phyloP scores from a whole-genome alignment of 2,329 filamentous ascomycete species.

The Aspergillus sp. region DNA sequence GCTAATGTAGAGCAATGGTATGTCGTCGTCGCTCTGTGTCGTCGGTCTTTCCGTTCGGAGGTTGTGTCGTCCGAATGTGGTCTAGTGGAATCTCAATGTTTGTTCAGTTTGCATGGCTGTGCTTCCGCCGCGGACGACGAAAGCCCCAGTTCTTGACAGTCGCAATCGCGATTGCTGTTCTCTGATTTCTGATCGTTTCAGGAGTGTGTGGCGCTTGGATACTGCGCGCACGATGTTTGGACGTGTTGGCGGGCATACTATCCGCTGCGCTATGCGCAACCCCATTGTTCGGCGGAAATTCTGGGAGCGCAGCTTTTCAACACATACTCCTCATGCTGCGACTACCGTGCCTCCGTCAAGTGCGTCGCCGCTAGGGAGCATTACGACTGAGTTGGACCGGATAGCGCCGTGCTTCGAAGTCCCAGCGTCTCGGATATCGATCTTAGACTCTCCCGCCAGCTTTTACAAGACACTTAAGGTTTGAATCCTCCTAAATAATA shows the following conservation, averaged over 20 bases:
- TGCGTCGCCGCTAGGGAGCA: constrained; percentile 58
- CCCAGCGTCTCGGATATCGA: constrained; percentile 75
- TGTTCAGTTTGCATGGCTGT: constrained; percentile 40
- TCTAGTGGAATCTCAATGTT: constrained; percentile 33
- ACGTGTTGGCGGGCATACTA: constrained; percentile 43
- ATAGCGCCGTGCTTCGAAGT: constrained; percentile 91
- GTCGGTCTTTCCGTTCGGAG: constrained; percentile 24
- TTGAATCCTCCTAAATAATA: neutral
- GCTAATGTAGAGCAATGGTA: neutral
- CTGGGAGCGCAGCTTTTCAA: constrained; percentile 44
- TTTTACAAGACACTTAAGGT: constrained; percentile 94
- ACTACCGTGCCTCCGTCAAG: constrained; percentile 33
- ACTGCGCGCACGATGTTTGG: constrained; percentile 38
- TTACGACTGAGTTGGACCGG: constrained; percentile 78
- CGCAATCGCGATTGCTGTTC: neutral
- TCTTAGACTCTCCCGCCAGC: constrained; percentile 79
- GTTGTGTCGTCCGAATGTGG: constrained; percentile 30
- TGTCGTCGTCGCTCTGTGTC: constrained; percentile 14
- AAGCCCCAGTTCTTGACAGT: neutral
- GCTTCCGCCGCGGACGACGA: constrained; percentile 8
- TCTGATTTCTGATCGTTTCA: neutral
- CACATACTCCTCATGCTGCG: constrained; percentile 31
- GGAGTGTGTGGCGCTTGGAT: neutral
- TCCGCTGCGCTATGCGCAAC: constrained; percentile 40
- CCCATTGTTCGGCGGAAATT: constrained; percentile 37